Evolutionary conservation across 768 basidiomycete genomes (phyloP), one percentile per base, ranked within the genome.

Genomic region (Agrocybe pediades): DNA sequence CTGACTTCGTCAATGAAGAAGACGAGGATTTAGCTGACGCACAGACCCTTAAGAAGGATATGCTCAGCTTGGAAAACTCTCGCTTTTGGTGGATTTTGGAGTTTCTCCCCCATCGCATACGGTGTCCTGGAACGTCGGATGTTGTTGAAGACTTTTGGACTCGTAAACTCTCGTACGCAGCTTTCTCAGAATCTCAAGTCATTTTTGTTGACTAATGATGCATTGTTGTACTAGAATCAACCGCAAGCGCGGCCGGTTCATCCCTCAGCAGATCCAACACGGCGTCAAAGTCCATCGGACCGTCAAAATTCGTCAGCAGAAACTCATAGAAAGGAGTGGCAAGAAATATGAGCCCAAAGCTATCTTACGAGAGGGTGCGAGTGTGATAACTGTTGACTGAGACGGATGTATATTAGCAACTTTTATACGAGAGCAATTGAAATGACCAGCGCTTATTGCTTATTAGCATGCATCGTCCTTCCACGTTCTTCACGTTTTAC

Each of bases 261-360:
- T 83, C 15, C 76, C 74, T 54, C 65, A 62, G 27, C 55, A 62
- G 48, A 43, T 43, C 44, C 21, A 15, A 17, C 43, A 53, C 1
- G 71, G 72, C 13, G 67, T 81, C n/a, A 74, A 73, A 53, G 68
- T 82, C 8, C 82, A 83, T 58, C 62, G 80, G 41, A 76, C 73
- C 42, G 82, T 84, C 23, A 76, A 77, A 69, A 71, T 77, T 60
- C 73, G 85, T 53, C 75, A 84, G 74, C 79, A 83, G 26, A n/a
- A n/a, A 78, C 84, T 0, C 62, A 71, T 27, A 66, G 68, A 46
- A 62, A 62, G 17, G 13, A 49, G 67, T 41, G 73, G 71, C 21
- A 54, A 45, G 39, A 72, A 66, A 53, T 81, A 80, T 55, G 36
- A 26, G 0, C 78, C 78, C 0, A 74, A 68, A 58, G 74, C 76